phyloP scores from a whole-genome alignment of 129 eudicot genomes.

The Lactuca saligna region DNA sequence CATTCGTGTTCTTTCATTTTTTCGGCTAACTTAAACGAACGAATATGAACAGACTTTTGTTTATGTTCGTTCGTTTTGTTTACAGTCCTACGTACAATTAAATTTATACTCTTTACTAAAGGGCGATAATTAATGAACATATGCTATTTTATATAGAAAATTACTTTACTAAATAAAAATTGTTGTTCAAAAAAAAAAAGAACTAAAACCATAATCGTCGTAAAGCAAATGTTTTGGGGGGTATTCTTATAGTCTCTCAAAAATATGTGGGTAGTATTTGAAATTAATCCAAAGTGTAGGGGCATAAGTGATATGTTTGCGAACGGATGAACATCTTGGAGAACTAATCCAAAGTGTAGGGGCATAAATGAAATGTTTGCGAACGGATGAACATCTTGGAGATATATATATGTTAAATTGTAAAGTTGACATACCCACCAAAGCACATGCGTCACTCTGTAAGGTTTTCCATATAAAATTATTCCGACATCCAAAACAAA shows the following conservation, averaged over 20 bases:
- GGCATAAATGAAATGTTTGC: neutral
- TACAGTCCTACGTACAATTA: too few relatives aligned
- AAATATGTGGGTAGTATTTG: neutral
- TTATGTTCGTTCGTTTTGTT: too few relatives aligned
- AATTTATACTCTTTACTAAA: too few relatives aligned
- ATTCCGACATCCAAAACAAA: slow-evolving; percentile 5
- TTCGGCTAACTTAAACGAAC: too few relatives aligned
- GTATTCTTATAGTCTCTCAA: neutral
- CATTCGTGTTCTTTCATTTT: too few relatives aligned
- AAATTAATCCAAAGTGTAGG: neutral
- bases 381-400: slow-evolving; percentile 3
- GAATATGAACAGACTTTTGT: too few relatives aligned
- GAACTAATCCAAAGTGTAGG: slow-evolving; percentile 1
- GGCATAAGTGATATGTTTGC: neutral
- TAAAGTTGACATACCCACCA: slow-evolving; percentile 25
- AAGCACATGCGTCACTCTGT: slow-evolving; percentile 35
- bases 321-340: slow-evolving; percentile 3
- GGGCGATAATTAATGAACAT: too few relatives aligned
- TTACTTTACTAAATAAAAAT: too few relatives aligned
- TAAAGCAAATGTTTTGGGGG: neutral
- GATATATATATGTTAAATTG: neutral
- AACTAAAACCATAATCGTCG: too few relatives aligned
- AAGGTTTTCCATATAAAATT: slow-evolving; percentile 29
- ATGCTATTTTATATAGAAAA: too few relatives aligned
- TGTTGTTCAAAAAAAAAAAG: too few relatives aligned